Evolutionary conservation across 805 yeast species (phyloP).

Genomic region (Zygotorulaspora danielsina): DNA sequence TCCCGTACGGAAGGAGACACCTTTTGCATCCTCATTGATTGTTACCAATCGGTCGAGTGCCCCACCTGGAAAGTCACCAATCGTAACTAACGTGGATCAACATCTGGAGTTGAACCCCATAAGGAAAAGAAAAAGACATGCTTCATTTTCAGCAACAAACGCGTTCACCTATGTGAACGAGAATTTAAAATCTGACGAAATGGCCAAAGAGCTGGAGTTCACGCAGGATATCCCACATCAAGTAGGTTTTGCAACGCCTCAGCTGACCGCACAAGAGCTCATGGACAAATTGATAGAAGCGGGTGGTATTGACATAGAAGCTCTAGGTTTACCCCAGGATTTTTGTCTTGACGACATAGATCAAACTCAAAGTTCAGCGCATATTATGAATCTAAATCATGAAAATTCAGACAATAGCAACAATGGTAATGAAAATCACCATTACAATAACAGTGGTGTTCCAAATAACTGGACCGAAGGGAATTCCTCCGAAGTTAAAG

Average conservation of each 20-base stretch:
- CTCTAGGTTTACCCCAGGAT: slow-evolving; percentile 25
- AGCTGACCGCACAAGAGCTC: slow-evolving; percentile 49
- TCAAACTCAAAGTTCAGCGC: not conserved
- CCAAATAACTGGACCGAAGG: not conserved
- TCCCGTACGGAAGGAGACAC: slow-evolving; percentile 1
- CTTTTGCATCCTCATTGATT: slow-evolving; percentile 6
- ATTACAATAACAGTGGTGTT: slow-evolving; percentile 1
- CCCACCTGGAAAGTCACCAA: slow-evolving; percentile 3
- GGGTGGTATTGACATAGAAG: slow-evolving; percentile 26
- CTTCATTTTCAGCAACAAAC: slow-evolving; percentile 43
- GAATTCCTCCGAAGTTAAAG: not conserved
- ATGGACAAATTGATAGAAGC: slow-evolving; percentile 33
- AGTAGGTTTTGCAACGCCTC: slow-evolving; percentile 81
- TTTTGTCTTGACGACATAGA: slow-evolving; percentile 21
- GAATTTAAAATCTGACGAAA: slow-evolving; percentile 15
- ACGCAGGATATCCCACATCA: slow-evolving; percentile 49
- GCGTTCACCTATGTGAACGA: slow-evolving; percentile 35
- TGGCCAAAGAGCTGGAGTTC: slow-evolving; percentile 16
- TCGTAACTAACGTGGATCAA: not conserved
- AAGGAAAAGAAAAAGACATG: slow-evolving; percentile 38
- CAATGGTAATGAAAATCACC: slow-evolving; percentile 2
- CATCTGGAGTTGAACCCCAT: slow-evolving; percentile 4
- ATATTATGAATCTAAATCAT: not conserved
- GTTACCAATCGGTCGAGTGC: not conserved
- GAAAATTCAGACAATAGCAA: not conserved